Percentiles rank a stretch among this genome's conserved stretches.
Conservation (phyloP, 1,139 yeast species). For the Geotrichum candidum region DNA sequence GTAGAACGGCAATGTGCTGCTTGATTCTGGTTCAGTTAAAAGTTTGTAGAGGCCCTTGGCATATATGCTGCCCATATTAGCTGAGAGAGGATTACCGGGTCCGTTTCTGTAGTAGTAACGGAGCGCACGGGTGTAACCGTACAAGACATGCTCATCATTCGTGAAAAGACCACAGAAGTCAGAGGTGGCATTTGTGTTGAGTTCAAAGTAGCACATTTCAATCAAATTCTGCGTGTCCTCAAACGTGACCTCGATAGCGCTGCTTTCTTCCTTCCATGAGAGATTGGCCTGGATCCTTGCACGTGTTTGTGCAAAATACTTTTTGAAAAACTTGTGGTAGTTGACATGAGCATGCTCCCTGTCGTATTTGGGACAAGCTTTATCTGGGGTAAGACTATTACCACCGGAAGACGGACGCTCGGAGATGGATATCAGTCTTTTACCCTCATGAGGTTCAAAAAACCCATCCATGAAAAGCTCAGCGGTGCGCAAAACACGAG, state of each 20-base stretch:
- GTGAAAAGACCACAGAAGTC: conserved; percentile 50
- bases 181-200: conserved; percentile 45
- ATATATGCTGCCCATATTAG: conserved; percentile 44
- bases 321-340: conserved; percentile 11
- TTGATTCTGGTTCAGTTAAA: conserved; percentile 35
- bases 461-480: conserved; percentile 18
- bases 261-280: neutral
- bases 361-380: conserved; percentile 12
- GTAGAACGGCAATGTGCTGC: conserved; percentile 24
- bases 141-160: conserved; percentile 43
- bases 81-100: conserved; percentile 45
- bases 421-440: conserved; percentile 10
- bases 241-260: conserved; percentile 22
- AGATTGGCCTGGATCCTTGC: conserved; percentile 24
- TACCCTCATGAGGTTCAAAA: conserved; percentile 10
- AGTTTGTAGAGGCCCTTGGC: conserved; percentile 46
- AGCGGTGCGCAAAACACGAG: conserved; percentile 21
- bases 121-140: conserved; percentile 44
- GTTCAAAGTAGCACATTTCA: conserved; percentile 50
- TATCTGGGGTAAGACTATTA: conserved; percentile 18
- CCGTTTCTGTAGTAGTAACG: conserved; percentile 46
- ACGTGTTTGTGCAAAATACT: conserved; percentile 6
- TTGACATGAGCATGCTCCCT: neutral
- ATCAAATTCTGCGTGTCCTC: conserved; percentile 40
- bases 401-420: conserved; percentile 15